Percentiles rank a stretch among this genome's conserved stretches.
These are phyloP conservation scores for Curvularia verruculosa DNA, from an alignment of 2,329 filamentous ascomycete species.

Conservation along the genomic window DNA sequence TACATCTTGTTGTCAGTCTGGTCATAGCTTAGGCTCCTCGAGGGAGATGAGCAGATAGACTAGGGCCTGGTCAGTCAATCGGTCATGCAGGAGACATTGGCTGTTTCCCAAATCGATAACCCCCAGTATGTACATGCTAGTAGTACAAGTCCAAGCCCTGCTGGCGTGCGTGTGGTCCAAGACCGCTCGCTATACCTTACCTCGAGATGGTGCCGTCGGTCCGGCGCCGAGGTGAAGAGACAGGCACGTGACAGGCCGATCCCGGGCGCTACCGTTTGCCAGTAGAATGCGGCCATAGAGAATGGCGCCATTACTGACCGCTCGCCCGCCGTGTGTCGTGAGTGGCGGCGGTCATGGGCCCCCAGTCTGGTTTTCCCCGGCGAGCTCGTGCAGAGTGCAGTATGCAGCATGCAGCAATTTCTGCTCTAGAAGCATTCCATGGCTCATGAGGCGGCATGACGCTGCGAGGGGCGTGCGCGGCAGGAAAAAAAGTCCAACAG, in stretches of 20 bases:
- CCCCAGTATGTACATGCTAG: no score
- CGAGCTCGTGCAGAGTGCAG: constrained; percentile 1
- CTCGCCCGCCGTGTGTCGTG: neutral
- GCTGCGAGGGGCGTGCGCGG: constrained; percentile 3
- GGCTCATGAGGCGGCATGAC: neutral
- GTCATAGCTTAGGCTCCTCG: neutral
- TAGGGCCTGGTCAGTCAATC: neutral
- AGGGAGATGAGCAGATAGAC: neutral
- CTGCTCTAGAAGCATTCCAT: constrained; percentile 3
- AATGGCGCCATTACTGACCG: constrained; percentile 6
- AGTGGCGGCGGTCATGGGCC: neutral
- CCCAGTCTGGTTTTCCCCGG: neutral
- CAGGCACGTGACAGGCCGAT: constrained; percentile 2
- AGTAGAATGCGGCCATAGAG: neutral
- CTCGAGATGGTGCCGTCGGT: neutral
- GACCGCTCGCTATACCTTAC: neutral
- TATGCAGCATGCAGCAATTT: neutral
- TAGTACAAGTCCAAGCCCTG: no score
- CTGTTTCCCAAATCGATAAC: no score
- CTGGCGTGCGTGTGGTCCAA: neutral
- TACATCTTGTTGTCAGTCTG: neutral
- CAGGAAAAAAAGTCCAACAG: constrained; percentile 16
- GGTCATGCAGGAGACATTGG: neutral
- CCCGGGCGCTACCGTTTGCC: neutral
- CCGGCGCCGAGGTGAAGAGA: neutral